Conservation (phyloP, 192 early-diverging fungal genomes). For the Allomyces macrogynus region DNA sequence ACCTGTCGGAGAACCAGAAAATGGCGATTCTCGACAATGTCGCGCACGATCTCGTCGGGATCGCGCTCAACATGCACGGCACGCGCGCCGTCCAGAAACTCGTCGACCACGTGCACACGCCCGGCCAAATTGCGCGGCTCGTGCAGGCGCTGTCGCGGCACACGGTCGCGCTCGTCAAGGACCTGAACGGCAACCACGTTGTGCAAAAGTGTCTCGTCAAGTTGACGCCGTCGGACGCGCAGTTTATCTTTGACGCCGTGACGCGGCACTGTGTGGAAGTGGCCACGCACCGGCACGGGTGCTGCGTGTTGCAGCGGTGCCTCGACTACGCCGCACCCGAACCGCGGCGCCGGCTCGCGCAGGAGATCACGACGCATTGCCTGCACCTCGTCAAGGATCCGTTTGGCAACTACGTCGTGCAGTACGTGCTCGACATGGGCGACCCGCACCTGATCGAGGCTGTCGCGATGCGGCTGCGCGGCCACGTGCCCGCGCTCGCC, state of each 20-base stretch:
- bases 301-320: constrained; percentile 77
- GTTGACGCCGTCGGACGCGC: constrained; percentile 51
- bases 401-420: constrained; percentile 84
- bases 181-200: constrained; percentile 81
- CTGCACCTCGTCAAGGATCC: constrained; percentile 66
- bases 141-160: constrained; percentile 42
- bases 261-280: constrained; percentile 55
- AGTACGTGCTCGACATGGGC: constrained; percentile 68
- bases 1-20: constrained; percentile 52
- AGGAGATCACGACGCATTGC: constrained; percentile 50
- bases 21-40: constrained; percentile 51
- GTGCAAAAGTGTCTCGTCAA: constrained; percentile 75
- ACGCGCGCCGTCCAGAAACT: constrained; percentile 83
- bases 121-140: constrained; percentile 39
- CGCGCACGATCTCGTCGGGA: constrained; percentile 49
- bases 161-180: constrained; percentile 68
- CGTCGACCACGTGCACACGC: constrained; percentile 52
- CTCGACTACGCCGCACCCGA: constrained; percentile 55
- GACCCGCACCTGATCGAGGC: constrained; percentile 44
- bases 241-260: constrained; percentile 74
- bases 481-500: constrained; percentile 50
- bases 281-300: constrained; percentile 77
- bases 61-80: constrained; percentile 79
- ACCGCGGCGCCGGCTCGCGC: constrained; percentile 57
- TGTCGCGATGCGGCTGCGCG: constrained; percentile 51